Conservation (phyloP, 768 basidiomycete genomes). For the Serendipita sp. region DNA sequence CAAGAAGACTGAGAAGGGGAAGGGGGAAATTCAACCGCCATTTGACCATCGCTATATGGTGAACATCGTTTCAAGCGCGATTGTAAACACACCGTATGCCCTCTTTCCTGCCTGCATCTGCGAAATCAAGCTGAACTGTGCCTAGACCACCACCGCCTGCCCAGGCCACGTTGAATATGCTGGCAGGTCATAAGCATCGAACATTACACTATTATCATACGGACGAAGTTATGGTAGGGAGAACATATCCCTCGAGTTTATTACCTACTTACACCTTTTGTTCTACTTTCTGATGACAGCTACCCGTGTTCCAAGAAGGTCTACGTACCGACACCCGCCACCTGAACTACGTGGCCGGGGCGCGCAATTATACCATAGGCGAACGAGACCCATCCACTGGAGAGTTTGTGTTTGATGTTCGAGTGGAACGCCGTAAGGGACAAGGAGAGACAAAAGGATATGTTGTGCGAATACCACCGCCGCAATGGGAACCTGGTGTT, state of each 20-base stretch:
- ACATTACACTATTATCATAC: conserved; percentile 70
- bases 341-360: conserved; percentile 44
- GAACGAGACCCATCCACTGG: conserved; percentile 39
- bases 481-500: conserved; percentile 19
- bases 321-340: conserved; percentile 31
- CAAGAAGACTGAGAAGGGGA: conserved; percentile 9
- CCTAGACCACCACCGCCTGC: conserved; percentile 48
- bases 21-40: conserved; percentile 31
- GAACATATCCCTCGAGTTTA: conserved; percentile 1
- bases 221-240: conserved; percentile 69
- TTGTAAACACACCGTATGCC: conserved; percentile 86
- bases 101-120: conserved; percentile 22
- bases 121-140: neutral
- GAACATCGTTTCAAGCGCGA: conserved; percentile 69
- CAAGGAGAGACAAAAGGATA: conserved; percentile 66
- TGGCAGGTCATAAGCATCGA: conserved; percentile 61
- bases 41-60: conserved; percentile 79
- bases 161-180: conserved; percentile 59
- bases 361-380: conserved; percentile 74
- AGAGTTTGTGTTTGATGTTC: conserved; percentile 64
- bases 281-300: conserved; percentile 62
- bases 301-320: conserved; percentile 47
- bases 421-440: conserved; percentile 75
- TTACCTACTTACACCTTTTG: conserved; percentile 34
- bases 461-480: conserved; percentile 29